Evolutionary conservation across 2,329 filamentous ascomycete genomes (phyloP).

Genomic region (Ophioceras dolichostomum): DNA sequence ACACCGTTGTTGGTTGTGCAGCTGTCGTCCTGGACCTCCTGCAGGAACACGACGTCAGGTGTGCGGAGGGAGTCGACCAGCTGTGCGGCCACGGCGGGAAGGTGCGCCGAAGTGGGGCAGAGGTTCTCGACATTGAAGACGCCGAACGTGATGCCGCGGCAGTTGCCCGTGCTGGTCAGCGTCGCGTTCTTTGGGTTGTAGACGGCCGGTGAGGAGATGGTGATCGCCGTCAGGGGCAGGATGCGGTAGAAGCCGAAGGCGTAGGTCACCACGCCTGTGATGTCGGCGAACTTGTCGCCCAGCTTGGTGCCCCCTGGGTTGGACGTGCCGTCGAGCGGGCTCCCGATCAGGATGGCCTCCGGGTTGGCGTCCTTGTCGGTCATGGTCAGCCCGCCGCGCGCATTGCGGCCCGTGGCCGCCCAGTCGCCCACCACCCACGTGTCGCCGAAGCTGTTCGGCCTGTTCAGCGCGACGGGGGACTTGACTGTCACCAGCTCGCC

Average conservation of each 20-base stretch:
- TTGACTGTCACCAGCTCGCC: slow-evolving; percentile 56
- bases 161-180: slow-evolving; percentile 41
- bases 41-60: slow-evolving; percentile 55
- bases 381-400: slow-evolving; percentile 52
- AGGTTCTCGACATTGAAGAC: slow-evolving; percentile 64
- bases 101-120: slow-evolving; percentile 37
- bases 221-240: slow-evolving; percentile 47
- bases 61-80: slow-evolving; percentile 51
- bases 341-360: slow-evolving; percentile 53
- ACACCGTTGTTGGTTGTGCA: slow-evolving; percentile 49
- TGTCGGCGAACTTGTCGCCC: slow-evolving; percentile 50
- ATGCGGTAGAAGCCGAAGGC: slow-evolving; percentile 59
- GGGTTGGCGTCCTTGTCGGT: slow-evolving; percentile 53
- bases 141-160: slow-evolving; percentile 49
- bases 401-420: slow-evolving; percentile 49
- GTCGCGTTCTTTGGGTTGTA: slow-evolving; percentile 34
- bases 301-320: slow-evolving; percentile 50
- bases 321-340: slow-evolving; percentile 50
- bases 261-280: slow-evolving; percentile 56
- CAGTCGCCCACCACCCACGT: slow-evolving; percentile 58
- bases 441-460: slow-evolving; percentile 53
- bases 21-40: slow-evolving; percentile 59
- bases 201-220: slow-evolving; percentile 29
- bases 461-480: slow-evolving; percentile 41
- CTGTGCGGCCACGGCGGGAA: slow-evolving; percentile 48